These are phyloP conservation scores for Cucurbita ficifolia DNA, from an alignment of 306 rosid species.

Conservation along the genomic window DNA sequence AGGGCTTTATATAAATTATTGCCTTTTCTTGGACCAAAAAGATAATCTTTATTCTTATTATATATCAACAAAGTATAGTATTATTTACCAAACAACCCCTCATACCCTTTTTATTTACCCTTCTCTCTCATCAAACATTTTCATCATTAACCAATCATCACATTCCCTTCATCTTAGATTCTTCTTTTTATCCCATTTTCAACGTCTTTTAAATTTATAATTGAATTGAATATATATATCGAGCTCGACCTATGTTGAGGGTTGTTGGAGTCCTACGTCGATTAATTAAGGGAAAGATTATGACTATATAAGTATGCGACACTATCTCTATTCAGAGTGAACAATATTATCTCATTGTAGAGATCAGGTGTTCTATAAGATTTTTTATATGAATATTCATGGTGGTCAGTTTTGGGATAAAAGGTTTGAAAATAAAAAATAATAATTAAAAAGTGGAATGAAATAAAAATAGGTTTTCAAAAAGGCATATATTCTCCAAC, in stretches of 20 bases:
- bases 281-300: too few relatives aligned
- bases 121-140: neutral
- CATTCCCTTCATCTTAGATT: neutral
- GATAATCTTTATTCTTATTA: neutral
- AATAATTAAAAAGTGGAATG: neutral
- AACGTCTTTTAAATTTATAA: neutral
- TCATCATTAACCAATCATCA: neutral
- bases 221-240: too few relatives aligned
- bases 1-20: neutral
- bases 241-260: too few relatives aligned
- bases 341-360: too few relatives aligned
- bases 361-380: neutral
- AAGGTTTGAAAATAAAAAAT: neutral
- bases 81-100: neutral
- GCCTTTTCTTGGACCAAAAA: neutral
- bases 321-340: too few relatives aligned
- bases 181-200: too few relatives aligned
- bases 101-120: neutral
- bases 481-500: slow-evolving; percentile 6
- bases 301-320: too few relatives aligned
- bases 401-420: neutral
- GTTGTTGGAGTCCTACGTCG: too few relatives aligned
- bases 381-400: neutral
- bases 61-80: neutral
- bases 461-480: neutral